phyloP scores from a whole-genome alignment of 2,329 filamentous ascomycete genomes.

The Knoxdaviesia capensis region DNA sequence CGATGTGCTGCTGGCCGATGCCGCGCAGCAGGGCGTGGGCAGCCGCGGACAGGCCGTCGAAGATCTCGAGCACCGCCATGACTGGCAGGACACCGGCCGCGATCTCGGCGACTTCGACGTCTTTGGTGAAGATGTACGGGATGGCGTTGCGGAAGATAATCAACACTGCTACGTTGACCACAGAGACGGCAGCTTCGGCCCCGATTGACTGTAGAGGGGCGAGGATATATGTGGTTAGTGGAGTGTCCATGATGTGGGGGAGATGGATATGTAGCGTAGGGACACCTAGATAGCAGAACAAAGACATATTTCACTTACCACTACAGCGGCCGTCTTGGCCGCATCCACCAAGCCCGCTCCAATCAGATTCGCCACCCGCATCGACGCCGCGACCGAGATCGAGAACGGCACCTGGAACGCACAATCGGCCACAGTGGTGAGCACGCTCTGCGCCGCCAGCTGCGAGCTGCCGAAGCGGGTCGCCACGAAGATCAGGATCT shows the following conservation, averaged over 20 bases:
- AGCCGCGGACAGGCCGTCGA: slow-evolving; percentile 60
- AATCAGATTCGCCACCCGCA: slow-evolving; percentile 78
- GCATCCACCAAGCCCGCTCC: slow-evolving; percentile 67
- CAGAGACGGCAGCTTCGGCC: slow-evolving; percentile 47
- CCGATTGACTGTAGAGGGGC: slow-evolving; percentile 25
- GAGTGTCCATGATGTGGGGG: neutral
- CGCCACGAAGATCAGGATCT: slow-evolving; percentile 68
- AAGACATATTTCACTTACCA: slow-evolving; percentile 25
- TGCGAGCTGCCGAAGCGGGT: slow-evolving; percentile 61
- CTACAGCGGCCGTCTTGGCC: slow-evolving; percentile 61
- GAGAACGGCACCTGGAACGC: slow-evolving; percentile 89
- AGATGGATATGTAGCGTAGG: slow-evolving; percentile 4
- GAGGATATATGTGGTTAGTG: slow-evolving; percentile 5
- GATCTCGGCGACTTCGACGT: slow-evolving; percentile 45
- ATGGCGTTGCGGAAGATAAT: slow-evolving; percentile 50
- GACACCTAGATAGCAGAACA: too few species aligned
- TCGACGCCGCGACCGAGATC: slow-evolving; percentile 71
- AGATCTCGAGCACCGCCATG: slow-evolving; percentile 74
- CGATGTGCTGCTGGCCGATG: slow-evolving; percentile 72
- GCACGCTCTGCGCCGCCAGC: slow-evolving; percentile 72
- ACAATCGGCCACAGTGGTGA: slow-evolving; percentile 58
- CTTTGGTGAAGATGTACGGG: slow-evolving; percentile 59
- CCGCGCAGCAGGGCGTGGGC: slow-evolving; percentile 75
- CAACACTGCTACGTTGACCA: slow-evolving; percentile 59
- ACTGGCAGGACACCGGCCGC: slow-evolving; percentile 56